Percentiles rank a stretch among this genome's conserved stretches.
These are phyloP conservation scores for Alternaria gansuensis DNA, from an alignment of 2,329 filamentous ascomycete species.

Conservation along the genomic window DNA sequence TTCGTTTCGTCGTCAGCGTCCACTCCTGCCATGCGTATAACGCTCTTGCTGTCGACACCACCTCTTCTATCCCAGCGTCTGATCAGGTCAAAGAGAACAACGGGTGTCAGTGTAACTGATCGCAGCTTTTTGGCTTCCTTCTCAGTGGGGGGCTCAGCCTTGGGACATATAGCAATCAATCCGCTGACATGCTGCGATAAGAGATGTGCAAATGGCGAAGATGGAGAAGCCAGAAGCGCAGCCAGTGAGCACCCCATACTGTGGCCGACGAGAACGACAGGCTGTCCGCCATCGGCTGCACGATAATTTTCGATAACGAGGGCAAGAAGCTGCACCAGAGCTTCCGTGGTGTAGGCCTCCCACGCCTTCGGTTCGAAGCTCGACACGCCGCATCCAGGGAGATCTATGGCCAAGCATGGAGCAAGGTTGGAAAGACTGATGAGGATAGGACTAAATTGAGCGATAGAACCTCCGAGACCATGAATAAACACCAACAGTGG, in stretches of 20 bases:
- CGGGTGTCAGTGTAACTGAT: slow-evolving; percentile 73
- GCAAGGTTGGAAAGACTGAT: slow-evolving; percentile 83
- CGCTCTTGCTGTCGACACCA: slow-evolving; percentile 78
- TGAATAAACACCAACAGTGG: slow-evolving; percentile 92
- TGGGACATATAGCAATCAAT: slow-evolving; percentile 82
- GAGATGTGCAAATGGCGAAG: slow-evolving; percentile 61
- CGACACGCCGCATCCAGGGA: slow-evolving; percentile 89
- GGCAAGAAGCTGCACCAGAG: slow-evolving; percentile 77
- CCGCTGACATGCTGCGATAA: slow-evolving; percentile 75
- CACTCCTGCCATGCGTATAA: slow-evolving; percentile 76
- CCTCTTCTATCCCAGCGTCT: slow-evolving; percentile 81
- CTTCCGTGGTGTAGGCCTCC: slow-evolving; percentile 80
- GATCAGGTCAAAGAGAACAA: slow-evolving; percentile 77
- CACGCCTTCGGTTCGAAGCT: slow-evolving; percentile 74
- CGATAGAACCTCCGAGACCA: slow-evolving; percentile 88
- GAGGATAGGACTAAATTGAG: slow-evolving; percentile 84
- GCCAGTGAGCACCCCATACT: slow-evolving; percentile 88
- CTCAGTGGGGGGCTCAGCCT: slow-evolving; percentile 69
- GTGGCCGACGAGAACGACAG: slow-evolving; percentile 83
- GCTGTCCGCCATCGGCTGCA: slow-evolving; percentile 70
- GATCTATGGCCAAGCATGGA: slow-evolving; percentile 85
- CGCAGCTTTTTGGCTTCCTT: slow-evolving; percentile 62
- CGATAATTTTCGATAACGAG: slow-evolving; percentile 77
- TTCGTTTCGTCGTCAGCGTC: slow-evolving; percentile 72
- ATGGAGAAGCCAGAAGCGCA: slow-evolving; percentile 72